phyloP scores from a whole-genome alignment of 129 eudicot genomes.

The Erigeron canadensis region DNA sequence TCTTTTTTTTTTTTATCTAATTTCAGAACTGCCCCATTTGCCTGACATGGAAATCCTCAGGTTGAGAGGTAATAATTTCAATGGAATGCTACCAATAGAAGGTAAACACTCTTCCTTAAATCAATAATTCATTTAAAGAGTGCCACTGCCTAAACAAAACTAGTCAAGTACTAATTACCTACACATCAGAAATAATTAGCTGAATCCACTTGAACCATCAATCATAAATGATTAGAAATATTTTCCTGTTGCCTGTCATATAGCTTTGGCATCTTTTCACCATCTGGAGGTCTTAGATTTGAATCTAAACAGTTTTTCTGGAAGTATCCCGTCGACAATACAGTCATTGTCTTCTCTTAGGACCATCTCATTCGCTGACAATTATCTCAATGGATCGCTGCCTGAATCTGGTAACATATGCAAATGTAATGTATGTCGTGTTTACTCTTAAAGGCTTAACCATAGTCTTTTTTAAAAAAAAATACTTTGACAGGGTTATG shows the following conservation, averaged over 20 bases:
- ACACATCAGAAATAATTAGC: no score
- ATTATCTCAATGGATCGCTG: neutral
- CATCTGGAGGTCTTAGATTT: slow-evolving; percentile 28
- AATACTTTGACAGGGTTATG: slow-evolving; percentile 28
- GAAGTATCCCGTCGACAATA: slow-evolving; percentile 26
- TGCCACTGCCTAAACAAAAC: no score
- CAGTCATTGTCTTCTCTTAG: slow-evolving; percentile 9
- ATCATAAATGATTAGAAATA: no score
- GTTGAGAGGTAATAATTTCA: neutral
- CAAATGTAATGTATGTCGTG: neutral
- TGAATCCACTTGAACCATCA: no score
- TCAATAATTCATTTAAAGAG: neutral
- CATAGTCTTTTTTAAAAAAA: no score
- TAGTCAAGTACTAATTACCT: no score
- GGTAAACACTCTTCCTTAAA: neutral
- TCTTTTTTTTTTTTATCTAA: no score
- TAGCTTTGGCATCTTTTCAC: slow-evolving; percentile 16
- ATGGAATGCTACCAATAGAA: slow-evolving; percentile 15
- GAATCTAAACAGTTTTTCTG: neutral
- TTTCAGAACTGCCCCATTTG: slow-evolving; percentile 5
- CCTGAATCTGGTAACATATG: slow-evolving; percentile 6
- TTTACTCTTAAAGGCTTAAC: neutral
- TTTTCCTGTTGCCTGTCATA: slow-evolving; percentile 5
- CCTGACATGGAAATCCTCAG: slow-evolving; percentile 7
- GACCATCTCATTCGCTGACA: slow-evolving; percentile 6